A percentile compares a stretch with the other conserved stretches of the same genome.
These are phyloP conservation scores for Cylindrodendrum hubeiense DNA, from an alignment of 2,329 filamentous ascomycete species.

Conservation along the genomic window DNA sequence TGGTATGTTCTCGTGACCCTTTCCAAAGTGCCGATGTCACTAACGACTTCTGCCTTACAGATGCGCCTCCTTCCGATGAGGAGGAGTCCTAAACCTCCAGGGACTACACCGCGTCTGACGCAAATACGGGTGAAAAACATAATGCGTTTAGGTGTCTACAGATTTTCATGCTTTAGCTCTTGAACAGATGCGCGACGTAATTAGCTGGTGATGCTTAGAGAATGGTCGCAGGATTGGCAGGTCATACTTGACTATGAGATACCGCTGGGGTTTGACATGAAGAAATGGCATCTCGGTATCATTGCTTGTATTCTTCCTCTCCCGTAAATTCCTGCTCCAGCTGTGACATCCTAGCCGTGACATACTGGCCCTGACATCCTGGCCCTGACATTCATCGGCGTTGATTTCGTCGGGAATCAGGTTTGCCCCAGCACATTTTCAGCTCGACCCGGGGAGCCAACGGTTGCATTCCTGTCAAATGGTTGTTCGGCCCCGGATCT, in stretches of 20 bases:
- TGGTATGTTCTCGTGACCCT: slow-evolving; percentile 25
- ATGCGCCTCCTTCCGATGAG: slow-evolving; percentile 32
- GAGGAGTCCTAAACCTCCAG: slow-evolving; percentile 16
- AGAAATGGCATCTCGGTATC: neutral
- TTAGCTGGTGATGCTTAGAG: neutral
- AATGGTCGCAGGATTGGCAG: slow-evolving; percentile 2
- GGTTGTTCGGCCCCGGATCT: neutral
- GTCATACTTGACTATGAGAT: neutral
- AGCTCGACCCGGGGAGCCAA: neutral
- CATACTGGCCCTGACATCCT: too few relatives aligned
- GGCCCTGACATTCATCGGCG: too few relatives aligned
- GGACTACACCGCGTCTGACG: neutral
- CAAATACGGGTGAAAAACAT: neutral
- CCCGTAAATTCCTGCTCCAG: neutral
- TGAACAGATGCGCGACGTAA: neutral
- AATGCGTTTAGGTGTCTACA: neutral
- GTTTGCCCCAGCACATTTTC: neutral
- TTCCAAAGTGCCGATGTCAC: neutral
- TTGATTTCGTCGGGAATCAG: too few relatives aligned
- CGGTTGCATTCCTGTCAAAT: neutral
- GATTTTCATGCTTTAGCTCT: slow-evolving; percentile 4
- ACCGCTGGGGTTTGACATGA: slow-evolving; percentile 1
- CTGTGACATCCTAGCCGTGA: neutral
- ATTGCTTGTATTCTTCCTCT: neutral
- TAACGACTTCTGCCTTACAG: slow-evolving; percentile 9